phyloP scores from a whole-genome alignment of 345 rosid genomes.

The Pistacia atlantica region DNA sequence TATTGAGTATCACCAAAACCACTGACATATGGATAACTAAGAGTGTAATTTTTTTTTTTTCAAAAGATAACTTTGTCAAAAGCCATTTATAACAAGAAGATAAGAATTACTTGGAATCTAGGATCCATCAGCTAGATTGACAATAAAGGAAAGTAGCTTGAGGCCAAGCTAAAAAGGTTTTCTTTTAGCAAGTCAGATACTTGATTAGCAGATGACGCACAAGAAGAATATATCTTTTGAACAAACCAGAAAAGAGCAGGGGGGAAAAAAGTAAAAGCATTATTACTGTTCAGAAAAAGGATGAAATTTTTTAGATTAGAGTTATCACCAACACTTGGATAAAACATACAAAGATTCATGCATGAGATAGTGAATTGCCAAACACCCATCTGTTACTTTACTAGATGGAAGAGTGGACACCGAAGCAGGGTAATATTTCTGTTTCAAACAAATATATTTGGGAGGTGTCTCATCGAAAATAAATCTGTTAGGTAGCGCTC shows the following conservation, averaged over 20 bases:
- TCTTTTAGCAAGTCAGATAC: not conserved
- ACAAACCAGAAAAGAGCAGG: not conserved
- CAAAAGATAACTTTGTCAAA: no score
- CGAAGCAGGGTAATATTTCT: not conserved
- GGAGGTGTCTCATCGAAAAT: not conserved
- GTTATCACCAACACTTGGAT: not conserved
- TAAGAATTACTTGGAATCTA: no score
- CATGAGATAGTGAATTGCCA: not conserved
- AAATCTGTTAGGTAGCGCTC: not conserved
- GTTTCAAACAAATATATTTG: not conserved
- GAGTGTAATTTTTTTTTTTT: no score
- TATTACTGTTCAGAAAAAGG: not conserved
- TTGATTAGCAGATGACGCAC: not conserved
- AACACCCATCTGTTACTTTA: not conserved
- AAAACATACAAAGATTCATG: not conserved
- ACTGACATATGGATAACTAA: no score
- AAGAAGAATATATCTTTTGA: not conserved
- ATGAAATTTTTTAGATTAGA: not conserved
- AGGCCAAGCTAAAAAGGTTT: not conserved
- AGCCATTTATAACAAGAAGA: no score
- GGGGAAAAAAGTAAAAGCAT: not conserved
- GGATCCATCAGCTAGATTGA: no score
- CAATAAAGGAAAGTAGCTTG: not conserved
- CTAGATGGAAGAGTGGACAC: not conserved
- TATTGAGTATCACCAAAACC: no score